Conservation (phyloP, 192 early-diverging fungal species). For the Geosiphon pyriformis region DNA sequence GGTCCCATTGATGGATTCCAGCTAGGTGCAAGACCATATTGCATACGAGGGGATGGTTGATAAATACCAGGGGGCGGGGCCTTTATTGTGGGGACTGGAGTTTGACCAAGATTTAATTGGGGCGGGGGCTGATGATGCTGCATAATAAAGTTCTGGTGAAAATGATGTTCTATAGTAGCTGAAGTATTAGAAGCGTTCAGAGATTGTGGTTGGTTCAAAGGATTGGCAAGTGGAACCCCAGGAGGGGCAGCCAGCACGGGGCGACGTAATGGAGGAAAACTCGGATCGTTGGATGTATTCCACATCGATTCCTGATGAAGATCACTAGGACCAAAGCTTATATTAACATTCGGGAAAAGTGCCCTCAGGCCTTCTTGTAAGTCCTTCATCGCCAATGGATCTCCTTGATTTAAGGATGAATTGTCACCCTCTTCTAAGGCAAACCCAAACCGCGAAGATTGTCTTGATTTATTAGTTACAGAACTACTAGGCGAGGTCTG, state of each 20-base stretch:
- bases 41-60: slow-evolving; percentile 24
- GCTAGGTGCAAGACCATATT: slow-evolving; percentile 2
- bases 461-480: slow-evolving; percentile 29
- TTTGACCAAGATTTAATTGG: not conserved
- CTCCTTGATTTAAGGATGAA: slow-evolving; percentile 19
- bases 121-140: slow-evolving; percentile 18
- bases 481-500: not conserved
- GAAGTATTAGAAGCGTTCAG: slow-evolving; percentile 5
- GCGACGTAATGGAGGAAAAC: slow-evolving; percentile 16
- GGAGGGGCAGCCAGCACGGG: slow-evolving; percentile 22
- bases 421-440: slow-evolving; percentile 31
- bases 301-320: slow-evolving; percentile 15
- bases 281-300: slow-evolving; percentile 27
- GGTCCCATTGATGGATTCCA: slow-evolving; percentile 22
- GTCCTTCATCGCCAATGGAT: slow-evolving; percentile 35
- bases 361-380: slow-evolving; percentile 52
- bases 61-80: slow-evolving; percentile 42
- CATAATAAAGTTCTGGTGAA: slow-evolving; percentile 25
- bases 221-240: slow-evolving; percentile 23
- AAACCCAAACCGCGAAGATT: slow-evolving; percentile 43
- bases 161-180: slow-evolving; percentile 9
- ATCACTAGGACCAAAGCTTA: slow-evolving; percentile 45
- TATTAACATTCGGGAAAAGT: slow-evolving; percentile 55
- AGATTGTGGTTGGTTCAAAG: slow-evolving; percentile 21
- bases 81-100: slow-evolving; percentile 29